These are phyloP conservation scores for Rehmannia glutinosa DNA, from an alignment of 257 asterid species.

Conservation along the genomic window DNA sequence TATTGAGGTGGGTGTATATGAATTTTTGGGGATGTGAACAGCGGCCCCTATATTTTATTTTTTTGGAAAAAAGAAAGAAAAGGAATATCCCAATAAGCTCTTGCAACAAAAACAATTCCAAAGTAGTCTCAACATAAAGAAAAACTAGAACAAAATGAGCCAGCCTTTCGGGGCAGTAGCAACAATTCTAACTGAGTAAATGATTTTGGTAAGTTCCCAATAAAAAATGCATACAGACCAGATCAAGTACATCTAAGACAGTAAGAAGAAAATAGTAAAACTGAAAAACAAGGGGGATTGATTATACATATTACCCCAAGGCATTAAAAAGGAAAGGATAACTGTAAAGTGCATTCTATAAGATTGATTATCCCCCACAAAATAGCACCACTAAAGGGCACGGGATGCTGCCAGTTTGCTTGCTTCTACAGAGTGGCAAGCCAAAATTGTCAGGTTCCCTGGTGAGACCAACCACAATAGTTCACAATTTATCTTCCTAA, in stretches of 20 bases:
- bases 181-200: not conserved
- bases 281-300: not conserved
- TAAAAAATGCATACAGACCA: not conserved
- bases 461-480: not conserved
- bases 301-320: conserved; percentile 5
- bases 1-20: no score
- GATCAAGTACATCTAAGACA: not conserved
- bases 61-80: no score
- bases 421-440: not conserved
- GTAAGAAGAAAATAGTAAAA: not conserved
- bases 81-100: no score
- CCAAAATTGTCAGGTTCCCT: conserved; percentile 7
- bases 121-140: not conserved
- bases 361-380: not conserved
- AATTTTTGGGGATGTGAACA: no score
- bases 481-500: not conserved
- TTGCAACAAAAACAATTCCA: not conserved
- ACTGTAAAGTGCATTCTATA: not conserved
- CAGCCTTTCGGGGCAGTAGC: not conserved
- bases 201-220: conserved; percentile 3
- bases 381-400: not conserved
- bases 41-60: no score
- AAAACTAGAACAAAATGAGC: not conserved
- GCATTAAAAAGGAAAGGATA: not conserved
- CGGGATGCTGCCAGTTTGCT: not conserved